Conservation (phyloP, 2,329 filamentous ascomycete genomes). For the Aspergillus persii region DNA sequence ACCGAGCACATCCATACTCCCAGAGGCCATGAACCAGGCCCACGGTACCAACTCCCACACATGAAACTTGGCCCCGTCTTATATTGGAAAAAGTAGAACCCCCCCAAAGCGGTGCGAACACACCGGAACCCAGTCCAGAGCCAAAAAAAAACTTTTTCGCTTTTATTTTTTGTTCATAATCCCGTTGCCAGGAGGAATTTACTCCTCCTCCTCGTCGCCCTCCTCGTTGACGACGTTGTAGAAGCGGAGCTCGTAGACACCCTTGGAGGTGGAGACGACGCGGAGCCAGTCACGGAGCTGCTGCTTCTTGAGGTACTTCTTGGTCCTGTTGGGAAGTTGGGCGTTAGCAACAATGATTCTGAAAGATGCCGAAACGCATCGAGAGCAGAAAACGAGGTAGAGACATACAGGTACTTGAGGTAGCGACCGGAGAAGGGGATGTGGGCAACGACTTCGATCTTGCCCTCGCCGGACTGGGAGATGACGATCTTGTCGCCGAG, state of each 20-base stretch:
- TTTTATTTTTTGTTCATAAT: constrained; percentile 2
- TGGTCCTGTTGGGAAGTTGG: constrained; percentile 63
- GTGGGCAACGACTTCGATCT: constrained; percentile 96
- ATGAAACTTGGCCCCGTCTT: not conserved
- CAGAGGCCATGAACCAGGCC: constrained; percentile 6
- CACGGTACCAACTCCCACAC: constrained; percentile 3
- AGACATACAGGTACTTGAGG: constrained; percentile 95
- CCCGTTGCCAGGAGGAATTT: constrained; percentile 48
- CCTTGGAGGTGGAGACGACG: constrained; percentile 95
- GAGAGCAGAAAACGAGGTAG: too few species aligned
- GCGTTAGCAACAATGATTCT: not conserved
- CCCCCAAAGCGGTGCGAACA: not conserved
- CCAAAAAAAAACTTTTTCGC: not conserved
- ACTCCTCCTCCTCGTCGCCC: constrained; percentile 97
- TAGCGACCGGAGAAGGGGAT: constrained; percentile 98
- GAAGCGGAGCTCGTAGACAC: constrained; percentile 99
- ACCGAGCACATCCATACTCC: constrained; percentile 14
- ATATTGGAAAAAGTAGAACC: constrained; percentile 5
- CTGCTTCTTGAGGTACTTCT: constrained; percentile 99
- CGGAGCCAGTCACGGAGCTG: constrained; percentile 99
- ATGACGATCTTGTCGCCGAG: constrained; percentile 91
- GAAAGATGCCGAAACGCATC: too few species aligned
- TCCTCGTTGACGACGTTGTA: constrained; percentile 99
- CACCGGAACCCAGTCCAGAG: not conserved
- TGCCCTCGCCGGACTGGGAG: constrained; percentile 88